Evolutionary conservation across 345 rosid genomes (phyloP).

Genomic region (Melaleuca alternifolia): DNA sequence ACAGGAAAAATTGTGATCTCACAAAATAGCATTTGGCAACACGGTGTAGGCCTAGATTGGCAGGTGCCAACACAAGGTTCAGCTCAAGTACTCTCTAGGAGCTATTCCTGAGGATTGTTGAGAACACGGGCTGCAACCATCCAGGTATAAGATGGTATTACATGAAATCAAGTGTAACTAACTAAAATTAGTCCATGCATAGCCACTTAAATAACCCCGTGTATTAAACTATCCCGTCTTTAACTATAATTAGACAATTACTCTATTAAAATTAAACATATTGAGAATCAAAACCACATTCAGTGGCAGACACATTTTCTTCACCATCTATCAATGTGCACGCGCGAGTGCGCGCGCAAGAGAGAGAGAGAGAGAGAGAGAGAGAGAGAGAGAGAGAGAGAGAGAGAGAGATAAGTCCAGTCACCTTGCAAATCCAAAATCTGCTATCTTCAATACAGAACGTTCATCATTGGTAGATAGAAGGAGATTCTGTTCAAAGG

Average conservation of each 20-base stretch:
- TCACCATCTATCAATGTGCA: neutral
- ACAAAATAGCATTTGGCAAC: neutral
- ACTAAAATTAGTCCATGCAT: neutral
- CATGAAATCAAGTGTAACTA: neutral
- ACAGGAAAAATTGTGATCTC: neutral
- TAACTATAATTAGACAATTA: neutral
- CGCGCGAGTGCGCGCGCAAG: neutral
- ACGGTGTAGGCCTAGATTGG: neutral
- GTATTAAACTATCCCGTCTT: neutral
- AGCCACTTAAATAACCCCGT: neutral
- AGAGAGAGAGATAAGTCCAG: neutral
- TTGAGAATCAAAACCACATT: neutral
- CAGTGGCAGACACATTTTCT: neutral
- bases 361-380: neutral
- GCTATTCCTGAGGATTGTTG: neutral
- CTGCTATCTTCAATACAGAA: slow-evolving; percentile 87
- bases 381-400: neutral
- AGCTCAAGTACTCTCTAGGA: neutral
- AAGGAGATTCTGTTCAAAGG: slow-evolving; percentile 78
- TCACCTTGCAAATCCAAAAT: slow-evolving; percentile 99
- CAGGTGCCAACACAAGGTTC: neutral
- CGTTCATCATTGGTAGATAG: slow-evolving; percentile 51
- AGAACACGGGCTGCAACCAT: neutral
- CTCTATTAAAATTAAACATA: neutral
- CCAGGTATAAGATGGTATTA: neutral